Conservation (phyloP, 2,329 filamentous ascomycete species). For the Ilyonectria robusta region DNA sequence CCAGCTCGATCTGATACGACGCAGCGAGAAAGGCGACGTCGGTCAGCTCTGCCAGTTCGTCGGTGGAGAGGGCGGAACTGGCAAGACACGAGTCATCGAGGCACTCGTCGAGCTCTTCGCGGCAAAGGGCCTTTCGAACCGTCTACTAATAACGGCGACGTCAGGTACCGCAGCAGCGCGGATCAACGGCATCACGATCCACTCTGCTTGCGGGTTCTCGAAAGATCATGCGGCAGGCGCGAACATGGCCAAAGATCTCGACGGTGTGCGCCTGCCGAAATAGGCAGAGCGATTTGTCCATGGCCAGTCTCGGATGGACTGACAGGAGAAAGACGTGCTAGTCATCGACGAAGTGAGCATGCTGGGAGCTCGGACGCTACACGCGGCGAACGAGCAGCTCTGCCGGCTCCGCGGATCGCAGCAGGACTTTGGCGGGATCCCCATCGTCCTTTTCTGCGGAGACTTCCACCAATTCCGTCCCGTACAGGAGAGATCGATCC, state of each 20-base stretch:
- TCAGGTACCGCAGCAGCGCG: conserved; percentile 22
- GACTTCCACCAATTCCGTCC: conserved; percentile 23
- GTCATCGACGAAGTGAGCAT: conserved; percentile 29
- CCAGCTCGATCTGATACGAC: conserved; percentile 21
- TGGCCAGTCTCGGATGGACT: conserved; percentile 44
- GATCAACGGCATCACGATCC: conserved; percentile 29
- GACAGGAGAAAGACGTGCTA: conserved; percentile 25
- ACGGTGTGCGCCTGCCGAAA: background rate
- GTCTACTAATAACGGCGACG: conserved; percentile 21
- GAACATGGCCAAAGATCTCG: background rate
- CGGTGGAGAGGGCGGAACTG: conserved; percentile 29
- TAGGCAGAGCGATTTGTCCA: no score
- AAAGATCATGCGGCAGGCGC: background rate
- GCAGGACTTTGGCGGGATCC: conserved; percentile 12
- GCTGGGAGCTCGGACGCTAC: conserved; percentile 20
- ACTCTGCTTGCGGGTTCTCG: conserved; percentile 21
- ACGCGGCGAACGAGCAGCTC: conserved; percentile 16
- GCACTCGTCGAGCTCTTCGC: conserved; percentile 17
- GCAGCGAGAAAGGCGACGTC: background rate
- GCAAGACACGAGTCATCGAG: conserved; percentile 28
- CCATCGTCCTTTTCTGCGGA: conserved; percentile 21
- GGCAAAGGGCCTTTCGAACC: background rate
- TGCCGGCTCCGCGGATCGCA: conserved; percentile 1
- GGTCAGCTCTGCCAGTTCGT: conserved; percentile 31
- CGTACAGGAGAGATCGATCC: conserved; percentile 18